Conservation (phyloP, 495 filamentous ascomycete species). For the Astrothelium subdiscretum region DNA sequence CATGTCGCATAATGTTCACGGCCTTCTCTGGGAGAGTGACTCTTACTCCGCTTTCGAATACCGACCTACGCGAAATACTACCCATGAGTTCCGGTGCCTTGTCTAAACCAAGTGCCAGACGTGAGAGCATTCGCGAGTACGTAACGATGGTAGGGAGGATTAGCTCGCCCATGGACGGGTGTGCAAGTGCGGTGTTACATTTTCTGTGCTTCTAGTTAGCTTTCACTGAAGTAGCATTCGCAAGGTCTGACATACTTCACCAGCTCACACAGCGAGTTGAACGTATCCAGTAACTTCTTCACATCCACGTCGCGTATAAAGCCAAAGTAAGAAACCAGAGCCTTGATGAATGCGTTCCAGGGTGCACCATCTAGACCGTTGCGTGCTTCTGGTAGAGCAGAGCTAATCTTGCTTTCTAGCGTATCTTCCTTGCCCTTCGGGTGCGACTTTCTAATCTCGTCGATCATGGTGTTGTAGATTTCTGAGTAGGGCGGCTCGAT, state of each 20-base stretch:
- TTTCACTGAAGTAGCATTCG: neutral
- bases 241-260: conserved; percentile 46
- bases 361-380: conserved; percentile 47
- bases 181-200: conserved; percentile 66
- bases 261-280: conserved; percentile 58
- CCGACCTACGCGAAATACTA: conserved; percentile 37
- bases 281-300: conserved; percentile 60
- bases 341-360: conserved; percentile 64
- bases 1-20: conserved; percentile 76
- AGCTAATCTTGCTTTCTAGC: conserved; percentile 47
- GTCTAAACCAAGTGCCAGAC: conserved; percentile 69
- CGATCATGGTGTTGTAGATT: conserved; percentile 54
- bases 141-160: conserved; percentile 68
- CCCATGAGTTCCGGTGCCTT: conserved; percentile 57
- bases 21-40: conserved; percentile 74
- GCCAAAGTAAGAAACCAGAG: conserved; percentile 65
- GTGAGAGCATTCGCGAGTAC: conserved; percentile 62
- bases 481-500: conserved; percentile 54
- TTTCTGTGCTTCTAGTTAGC: conserved; percentile 34
- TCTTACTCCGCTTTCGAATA: conserved; percentile 42
- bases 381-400: conserved; percentile 44
- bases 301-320: conserved; percentile 66
- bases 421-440: conserved; percentile 36
- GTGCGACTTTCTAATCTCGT: conserved; percentile 50
- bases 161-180: conserved; percentile 64